A percentile compares a stretch with the other conserved stretches of the same genome.
Evolutionary conservation across 1,284 basidiomycete species (phyloP).

Genomic region (Apiotrichum montevideense): DNA sequence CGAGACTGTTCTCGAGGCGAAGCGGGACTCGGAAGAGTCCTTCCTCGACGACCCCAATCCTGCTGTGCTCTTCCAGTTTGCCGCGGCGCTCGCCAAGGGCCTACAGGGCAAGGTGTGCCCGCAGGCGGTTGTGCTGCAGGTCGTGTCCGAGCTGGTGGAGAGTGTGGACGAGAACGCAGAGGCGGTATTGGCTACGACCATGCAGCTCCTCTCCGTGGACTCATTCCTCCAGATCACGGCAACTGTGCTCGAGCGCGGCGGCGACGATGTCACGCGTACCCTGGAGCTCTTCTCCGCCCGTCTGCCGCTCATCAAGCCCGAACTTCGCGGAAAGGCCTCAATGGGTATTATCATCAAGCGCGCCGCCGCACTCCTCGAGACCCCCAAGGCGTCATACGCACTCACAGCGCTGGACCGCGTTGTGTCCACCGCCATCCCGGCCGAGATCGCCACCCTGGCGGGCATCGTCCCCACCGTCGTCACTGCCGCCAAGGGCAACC

Average conservation of each 20-base stretch:
- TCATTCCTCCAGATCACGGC: conserved; percentile 52
- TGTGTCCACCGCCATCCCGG: conserved; percentile 54
- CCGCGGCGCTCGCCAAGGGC: conserved; percentile 42
- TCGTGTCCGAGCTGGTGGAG: conserved; percentile 38
- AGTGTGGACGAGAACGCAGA: conserved; percentile 18
- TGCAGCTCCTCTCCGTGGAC: conserved; percentile 53
- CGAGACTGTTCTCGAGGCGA: conserved; percentile 62
- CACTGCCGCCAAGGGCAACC: conserved; percentile 47
- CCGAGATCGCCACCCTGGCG: conserved; percentile 62
- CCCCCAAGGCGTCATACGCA: conserved; percentile 45
- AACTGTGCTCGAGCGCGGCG: conserved; percentile 31
- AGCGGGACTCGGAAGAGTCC: conserved; percentile 51
- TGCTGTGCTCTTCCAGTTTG: conserved; percentile 57
- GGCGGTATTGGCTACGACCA: conserved; percentile 33
- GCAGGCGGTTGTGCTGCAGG: conserved; percentile 26
- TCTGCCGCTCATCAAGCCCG: conserved; percentile 57
- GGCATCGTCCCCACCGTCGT: conserved; percentile 58
- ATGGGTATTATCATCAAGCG: conserved; percentile 51
- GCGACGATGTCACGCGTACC: conserved; percentile 30
- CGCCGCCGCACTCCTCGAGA: conserved; percentile 51
- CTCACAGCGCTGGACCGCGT: conserved; percentile 59
- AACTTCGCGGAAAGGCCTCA: conserved; percentile 54
- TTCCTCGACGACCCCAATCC: conserved; percentile 20
- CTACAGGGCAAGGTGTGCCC: conserved; percentile 31
- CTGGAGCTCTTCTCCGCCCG: conserved; percentile 58